Conservation (phyloP, 352 stramenopile species). For the Globisporangium iwayamae region DNA sequence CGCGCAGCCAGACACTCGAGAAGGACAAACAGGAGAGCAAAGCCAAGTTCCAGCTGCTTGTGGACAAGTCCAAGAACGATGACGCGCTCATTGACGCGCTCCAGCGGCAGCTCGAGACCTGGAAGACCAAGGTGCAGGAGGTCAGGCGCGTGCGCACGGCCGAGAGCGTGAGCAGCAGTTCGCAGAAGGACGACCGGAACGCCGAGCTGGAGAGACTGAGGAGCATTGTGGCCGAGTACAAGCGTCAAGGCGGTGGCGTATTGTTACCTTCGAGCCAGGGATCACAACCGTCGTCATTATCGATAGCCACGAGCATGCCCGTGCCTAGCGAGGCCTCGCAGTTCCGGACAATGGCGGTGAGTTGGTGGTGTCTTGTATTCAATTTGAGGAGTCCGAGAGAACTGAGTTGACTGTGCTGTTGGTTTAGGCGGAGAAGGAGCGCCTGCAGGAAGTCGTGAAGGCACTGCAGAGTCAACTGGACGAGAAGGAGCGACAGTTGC, state of each 20-base stretch:
- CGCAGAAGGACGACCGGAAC: slow-evolving; percentile 29
- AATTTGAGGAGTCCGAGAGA: neutral
- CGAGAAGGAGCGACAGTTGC: slow-evolving; percentile 52
- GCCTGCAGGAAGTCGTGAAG: slow-evolving; percentile 48
- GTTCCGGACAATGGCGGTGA: slow-evolving; percentile 49
- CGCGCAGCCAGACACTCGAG: slow-evolving; percentile 65
- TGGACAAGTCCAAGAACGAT: slow-evolving; percentile 80
- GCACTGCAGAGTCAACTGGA: slow-evolving; percentile 53
- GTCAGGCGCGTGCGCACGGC: slow-evolving; percentile 65
- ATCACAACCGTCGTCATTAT: slow-evolving; percentile 7
- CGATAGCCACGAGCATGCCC: slow-evolving; percentile 29
- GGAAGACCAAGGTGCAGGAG: slow-evolving; percentile 50
- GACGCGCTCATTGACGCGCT: slow-evolving; percentile 76
- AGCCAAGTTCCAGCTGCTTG: slow-evolving; percentile 59
- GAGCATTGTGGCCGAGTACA: slow-evolving; percentile 30
- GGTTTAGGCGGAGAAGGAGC: slow-evolving; percentile 64
- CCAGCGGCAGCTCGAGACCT: slow-evolving; percentile 64
- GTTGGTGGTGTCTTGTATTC: slow-evolving; percentile 6
- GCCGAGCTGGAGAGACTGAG: slow-evolving; percentile 50
- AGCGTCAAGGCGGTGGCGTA: slow-evolving; percentile 21
- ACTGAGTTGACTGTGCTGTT: neutral
- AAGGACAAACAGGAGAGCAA: slow-evolving; percentile 68
- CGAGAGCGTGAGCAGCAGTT: slow-evolving; percentile 25
- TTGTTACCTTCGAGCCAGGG: slow-evolving; percentile 5
- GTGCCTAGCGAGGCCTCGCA: slow-evolving; percentile 40